Evolutionary conservation across 1,139 yeast genomes (phyloP), one percentile per base, ranked within the genome.

Genomic region (Kurtzmaniella quercitrusa): DNA sequence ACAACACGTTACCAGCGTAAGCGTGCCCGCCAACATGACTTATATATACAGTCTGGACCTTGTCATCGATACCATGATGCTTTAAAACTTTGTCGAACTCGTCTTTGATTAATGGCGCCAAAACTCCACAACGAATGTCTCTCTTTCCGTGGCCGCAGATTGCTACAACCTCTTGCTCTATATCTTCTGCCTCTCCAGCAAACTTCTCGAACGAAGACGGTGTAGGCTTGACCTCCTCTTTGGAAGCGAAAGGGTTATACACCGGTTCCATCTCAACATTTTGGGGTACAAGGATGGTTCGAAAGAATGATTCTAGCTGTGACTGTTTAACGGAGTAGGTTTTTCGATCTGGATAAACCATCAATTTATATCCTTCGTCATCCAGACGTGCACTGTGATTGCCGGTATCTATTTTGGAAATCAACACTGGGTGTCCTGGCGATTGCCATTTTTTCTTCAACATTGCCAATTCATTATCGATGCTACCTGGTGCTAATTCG

Each of bases 11-110:
- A 0, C 93, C 94, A 2, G 94, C 93, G 58, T 80, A 85, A 1
- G 73, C 85, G 57, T 85, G 94, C 0, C 94, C 94, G 0, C 93
- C 91, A 38, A 85, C 67, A 57, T 85, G 94, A 10, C 87, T 79
- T 1, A 83, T 68, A 15, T 73, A 56, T 0, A 87, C 87, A 16
- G 82, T 71, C n/a, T 68, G 65, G 2, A 72, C 59, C 34, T 61
- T 54, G 1, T 46, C 39, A 2, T 48, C 49, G 14, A 59, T 44
- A 10, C 59, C 53, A 39, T 71, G 65, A 1, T 49, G 40, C 10
- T 52, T 48, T n/a, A 80, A 52, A 1, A 75, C 81, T 37, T 50
- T 52, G 15, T 59, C 56, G 45, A 85, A 78, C 57, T 85, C 90
- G 4, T 65, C 53, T 37, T 60, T 56, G 0, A 85, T 56, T 16